These are phyloP conservation scores for Calonectria leucothoes DNA, from an alignment of 2,329 filamentous ascomycete genomes.

Conservation along the genomic window DNA sequence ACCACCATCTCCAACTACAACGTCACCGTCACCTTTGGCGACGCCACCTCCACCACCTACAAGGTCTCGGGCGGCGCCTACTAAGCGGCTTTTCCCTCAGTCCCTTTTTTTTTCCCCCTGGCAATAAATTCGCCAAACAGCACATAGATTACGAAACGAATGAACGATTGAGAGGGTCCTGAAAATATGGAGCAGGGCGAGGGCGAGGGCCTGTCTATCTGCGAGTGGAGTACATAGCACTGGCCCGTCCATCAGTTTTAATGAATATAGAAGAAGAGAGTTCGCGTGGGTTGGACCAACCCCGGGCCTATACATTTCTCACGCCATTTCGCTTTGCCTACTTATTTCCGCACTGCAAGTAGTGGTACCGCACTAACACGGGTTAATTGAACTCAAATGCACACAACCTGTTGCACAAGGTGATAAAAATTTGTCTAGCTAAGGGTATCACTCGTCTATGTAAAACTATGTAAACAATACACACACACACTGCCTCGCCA, in stretches of 20 bases:
- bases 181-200: not conserved
- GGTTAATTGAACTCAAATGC: not conserved
- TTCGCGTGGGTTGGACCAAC: not conserved
- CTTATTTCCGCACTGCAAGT: not conserved
- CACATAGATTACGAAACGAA: not conserved
- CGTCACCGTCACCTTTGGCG: conserved; percentile 16
- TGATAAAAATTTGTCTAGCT: not conserved
- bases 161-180: not conserved
- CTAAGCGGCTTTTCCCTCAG: not conserved
- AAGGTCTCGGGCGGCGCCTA: not conserved
- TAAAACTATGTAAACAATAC: not conserved
- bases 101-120: not conserved
- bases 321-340: not conserved
- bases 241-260: conserved; percentile 12
- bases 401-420: not conserved
- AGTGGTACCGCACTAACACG: not conserved
- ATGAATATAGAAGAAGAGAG: not conserved
- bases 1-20: conserved; percentile 13
- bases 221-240: not conserved
- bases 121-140: not conserved
- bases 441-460: conserved; percentile 1
- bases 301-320: not conserved
- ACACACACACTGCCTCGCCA: not conserved
- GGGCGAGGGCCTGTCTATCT: not conserved
- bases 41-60: conserved; percentile 14